Evolutionary conservation across 2,329 filamentous ascomycete genomes (phyloP).

Genomic region (Erysiphe pulchra): DNA sequence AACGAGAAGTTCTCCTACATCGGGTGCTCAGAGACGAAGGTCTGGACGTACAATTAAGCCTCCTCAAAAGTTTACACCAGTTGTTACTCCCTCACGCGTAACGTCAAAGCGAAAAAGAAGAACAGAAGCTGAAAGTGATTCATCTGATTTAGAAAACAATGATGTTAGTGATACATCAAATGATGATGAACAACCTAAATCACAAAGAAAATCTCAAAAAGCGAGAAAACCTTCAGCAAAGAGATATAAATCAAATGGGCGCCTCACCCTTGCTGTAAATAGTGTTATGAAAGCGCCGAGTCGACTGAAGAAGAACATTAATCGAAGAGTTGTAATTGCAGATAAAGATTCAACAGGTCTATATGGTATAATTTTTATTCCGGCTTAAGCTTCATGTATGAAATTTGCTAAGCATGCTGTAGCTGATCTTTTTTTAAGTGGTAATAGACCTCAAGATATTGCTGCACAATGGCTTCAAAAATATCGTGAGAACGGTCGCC

Average conservation of each 20-base stretch:
- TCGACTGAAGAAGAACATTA: slow-evolving; percentile 10
- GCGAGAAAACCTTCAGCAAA: slow-evolving; percentile 32
- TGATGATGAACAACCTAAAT: slow-evolving; percentile 20
- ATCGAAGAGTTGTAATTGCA: slow-evolving; percentile 21
- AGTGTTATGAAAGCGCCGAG: slow-evolving; percentile 18
- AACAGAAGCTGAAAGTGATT: slow-evolving; percentile 21
- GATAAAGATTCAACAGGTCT: slow-evolving; percentile 8
- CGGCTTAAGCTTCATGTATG: not conserved
- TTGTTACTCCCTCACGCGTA: slow-evolving; percentile 16
- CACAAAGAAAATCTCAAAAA: slow-evolving; percentile 14
- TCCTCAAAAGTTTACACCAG: slow-evolving; percentile 32
- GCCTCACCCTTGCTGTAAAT: slow-evolving; percentile 27
- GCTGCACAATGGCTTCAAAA: slow-evolving; percentile 33
- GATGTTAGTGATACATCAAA: slow-evolving; percentile 17
- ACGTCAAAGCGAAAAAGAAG: slow-evolving; percentile 31
- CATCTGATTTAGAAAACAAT: slow-evolving; percentile 22
- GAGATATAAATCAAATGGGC: slow-evolving; percentile 37
- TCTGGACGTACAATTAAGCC: slow-evolving; percentile 41
- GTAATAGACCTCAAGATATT: slow-evolving; percentile 27
- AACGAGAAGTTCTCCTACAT: slow-evolving; percentile 25
- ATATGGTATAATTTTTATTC: slow-evolving; percentile 6
- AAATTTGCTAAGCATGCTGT: slow-evolving; percentile 7
- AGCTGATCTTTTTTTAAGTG: slow-evolving; percentile 39
- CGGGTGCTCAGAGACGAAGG: slow-evolving; percentile 28
- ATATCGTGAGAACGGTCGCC: slow-evolving; percentile 27